Base-by-base conservation (phyloP, 495 filamentous ascomycete species). In the Apiosordaria backusii region DNA sequence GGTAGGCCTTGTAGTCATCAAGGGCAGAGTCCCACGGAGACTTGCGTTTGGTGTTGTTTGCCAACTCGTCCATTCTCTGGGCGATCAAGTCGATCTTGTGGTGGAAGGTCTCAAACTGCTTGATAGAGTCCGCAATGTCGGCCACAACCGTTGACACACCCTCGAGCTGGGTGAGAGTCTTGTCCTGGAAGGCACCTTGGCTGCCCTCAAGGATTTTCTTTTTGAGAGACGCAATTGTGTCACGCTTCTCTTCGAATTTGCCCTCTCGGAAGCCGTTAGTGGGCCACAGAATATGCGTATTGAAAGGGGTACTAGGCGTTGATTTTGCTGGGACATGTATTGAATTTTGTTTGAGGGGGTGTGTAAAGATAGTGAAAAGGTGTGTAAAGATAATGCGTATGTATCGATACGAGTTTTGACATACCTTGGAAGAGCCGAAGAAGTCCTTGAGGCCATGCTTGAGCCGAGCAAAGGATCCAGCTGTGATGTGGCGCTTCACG, bases 381-480 rank as follows among this genome's bases (percentile, higher is more conserved):
- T n/a, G n/a, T n/a, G n/a, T n/a, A n/a, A n/a, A n/a, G n/a, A n/a
- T n/a, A n/a, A n/a, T n/a, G n/a, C n/a, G n/a, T n/a, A n/a, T n/a
- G n/a, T n/a, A n/a, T n/a, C n/a, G n/a, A n/a, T n/a, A n/a, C n/a
- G n/a, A n/a, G n/a, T n/a, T 6, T 15, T 1, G 10, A 45, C 35
- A 2, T 16, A 26, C 54, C 60, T 69, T 74, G n/a, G 61, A 65
- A 18, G 57, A 10, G 24, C 72, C 72, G 26, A 70, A 72, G 21
- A 74, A 74, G 53, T 74, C 72, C 60, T 72, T 74, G 66, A 74
- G 66, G 59, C 70, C 70, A 50, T 74, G 72, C 29, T 67, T 66
- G 57, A 74, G 60, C 3, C 65, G 59, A 1, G 67, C 61, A 25
- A 72, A 29, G 3, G 68, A 59, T 4, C 72, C 70, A 9, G 70